Percentiles rank a stretch among this genome's conserved stretches.
Conservation (phyloP, 108 stramenopile species). For the Cylindrotheca fusiformis region DNA sequence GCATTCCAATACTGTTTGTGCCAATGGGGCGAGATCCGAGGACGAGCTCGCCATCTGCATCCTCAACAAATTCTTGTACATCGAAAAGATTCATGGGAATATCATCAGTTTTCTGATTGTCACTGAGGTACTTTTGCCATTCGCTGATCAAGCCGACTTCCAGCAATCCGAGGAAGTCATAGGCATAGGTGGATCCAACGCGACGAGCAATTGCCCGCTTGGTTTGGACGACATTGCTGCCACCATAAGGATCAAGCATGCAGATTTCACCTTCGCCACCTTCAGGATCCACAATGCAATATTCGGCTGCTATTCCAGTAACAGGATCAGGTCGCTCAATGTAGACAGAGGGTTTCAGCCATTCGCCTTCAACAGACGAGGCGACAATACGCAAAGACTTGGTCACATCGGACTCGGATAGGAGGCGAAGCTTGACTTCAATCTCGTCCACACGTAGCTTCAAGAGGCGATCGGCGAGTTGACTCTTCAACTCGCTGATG, state of each 20-base stretch:
- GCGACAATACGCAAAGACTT: conserved; percentile 92
- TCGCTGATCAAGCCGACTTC: conserved; percentile 88
- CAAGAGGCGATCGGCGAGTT: conserved; percentile 85
- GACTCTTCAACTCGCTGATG: conserved; percentile 76
- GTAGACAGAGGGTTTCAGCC: conserved; percentile 90
- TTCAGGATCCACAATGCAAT: conserved; percentile 78
- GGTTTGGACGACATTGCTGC: conserved; percentile 87
- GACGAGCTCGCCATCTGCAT: conserved; percentile 67
- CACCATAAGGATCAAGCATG: conserved; percentile 89
- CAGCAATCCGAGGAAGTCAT: conserved; percentile 96
- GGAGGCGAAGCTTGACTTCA: conserved; percentile 91
- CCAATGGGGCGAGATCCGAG: conserved; percentile 82
- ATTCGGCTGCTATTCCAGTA: conserved; percentile 90
- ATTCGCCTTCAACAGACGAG: conserved; percentile 92
- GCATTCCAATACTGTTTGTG: conserved; percentile 97
- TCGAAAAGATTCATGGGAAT: conserved; percentile 74
- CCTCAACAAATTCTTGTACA: conserved; percentile 77
- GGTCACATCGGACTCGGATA: conserved; percentile 47
- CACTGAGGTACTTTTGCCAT: conserved; percentile 70
- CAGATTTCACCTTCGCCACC: conserved; percentile 75
- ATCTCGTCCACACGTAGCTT: conserved; percentile 97
- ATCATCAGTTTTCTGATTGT: conserved; percentile 29
- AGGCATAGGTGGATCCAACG: conserved; percentile 96
- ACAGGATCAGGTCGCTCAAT: conserved; percentile 91
- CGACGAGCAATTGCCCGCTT: conserved; percentile 96